Evolutionary conservation across 257 asterid genomes (phyloP), one percentile per base, ranked within the genome.

Genomic region (Nicotiana knightiana): DNA sequence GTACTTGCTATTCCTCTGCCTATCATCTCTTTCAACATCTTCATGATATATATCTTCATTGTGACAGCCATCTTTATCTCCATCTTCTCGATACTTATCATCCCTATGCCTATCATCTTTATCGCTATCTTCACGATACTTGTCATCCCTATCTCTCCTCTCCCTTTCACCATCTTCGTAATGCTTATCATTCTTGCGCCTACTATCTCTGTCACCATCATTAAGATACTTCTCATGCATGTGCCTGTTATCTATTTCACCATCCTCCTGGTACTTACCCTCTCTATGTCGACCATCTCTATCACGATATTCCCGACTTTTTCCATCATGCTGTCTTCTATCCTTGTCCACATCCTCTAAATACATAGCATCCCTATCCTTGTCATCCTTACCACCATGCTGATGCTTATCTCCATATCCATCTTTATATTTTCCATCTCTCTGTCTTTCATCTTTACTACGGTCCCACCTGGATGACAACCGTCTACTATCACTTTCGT

Each of bases 81-180:
- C 92, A 82, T 90, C 92, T 58, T 91, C 94, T 77, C 83, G 83
- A 79, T 92, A 88, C 84, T 88, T 91, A 68, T 81, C 95, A 86
- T 91, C 97, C 83, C 89, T 70, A 57, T 88, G 90, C 62, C 92
- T 84, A 80, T 82, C 67, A 64, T 91, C 97, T 82, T 85, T 88
- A 39, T 84, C 92, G 26, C 86, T 90, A 83, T 88, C 96, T 33
- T 90, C 95, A 82, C 88, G 90, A 62, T 85, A 88, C 64, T 85
- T 94, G 24, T 87, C 95, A 57, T 91, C 95, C 89, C 85, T 89
- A 71, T 85, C 87, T 11, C 90, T 87, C 63, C 64, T 63, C 61
- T 90, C 94, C 81, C 88, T 90, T 67, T 93, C 93, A 51, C 85
- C 93, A 80, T 90, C 94, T 53, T 91, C 93, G 61, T 92, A 81